Percentiles rank a stretch among this genome's conserved stretches.
phyloP scores from a whole-genome alignment of 306 rosid genomes.

The Coriaria nepalensis region DNA sequence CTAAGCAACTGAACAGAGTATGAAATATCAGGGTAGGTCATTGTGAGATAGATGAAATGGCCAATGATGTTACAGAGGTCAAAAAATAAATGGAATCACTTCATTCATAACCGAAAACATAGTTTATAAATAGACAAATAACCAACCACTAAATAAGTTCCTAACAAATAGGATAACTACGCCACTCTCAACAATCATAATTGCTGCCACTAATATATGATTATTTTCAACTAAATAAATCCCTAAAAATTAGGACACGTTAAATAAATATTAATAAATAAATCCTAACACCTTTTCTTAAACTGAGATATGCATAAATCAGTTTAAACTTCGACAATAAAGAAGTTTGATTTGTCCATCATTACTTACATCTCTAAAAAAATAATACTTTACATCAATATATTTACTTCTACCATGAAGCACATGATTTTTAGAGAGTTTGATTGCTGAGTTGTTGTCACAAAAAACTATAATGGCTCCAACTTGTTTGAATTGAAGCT shows the following conservation, averaged over 20 bases:
- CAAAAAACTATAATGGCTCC: background rate
- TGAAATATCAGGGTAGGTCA: too few relatives aligned
- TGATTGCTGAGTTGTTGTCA: conserved; percentile 8
- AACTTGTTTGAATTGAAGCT: background rate
- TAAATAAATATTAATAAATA: background rate
- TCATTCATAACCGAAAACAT: too few relatives aligned
- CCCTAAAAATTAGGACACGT: background rate
- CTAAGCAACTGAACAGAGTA: too few relatives aligned
- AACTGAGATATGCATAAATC: background rate
- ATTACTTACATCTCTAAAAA: conserved; percentile 1
- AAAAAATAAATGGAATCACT: too few relatives aligned
- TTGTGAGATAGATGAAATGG: too few relatives aligned
- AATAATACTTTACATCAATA: conserved; percentile 10
- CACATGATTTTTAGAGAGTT: conserved; percentile 3
- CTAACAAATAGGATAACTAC: too few relatives aligned
- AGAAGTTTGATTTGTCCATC: background rate
- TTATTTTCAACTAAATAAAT: too few relatives aligned
- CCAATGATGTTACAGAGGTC: too few relatives aligned
- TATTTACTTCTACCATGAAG: conserved; percentile 7
- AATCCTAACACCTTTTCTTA: background rate
- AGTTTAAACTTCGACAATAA: background rate
- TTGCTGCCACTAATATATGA: too few relatives aligned
- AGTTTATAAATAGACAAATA: too few relatives aligned
- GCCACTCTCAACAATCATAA: too few relatives aligned
- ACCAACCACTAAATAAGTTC: too few relatives aligned